These are phyloP conservation scores for Xylaria sp. DNA, from an alignment of 2,329 filamentous ascomycete species.

Conservation along the genomic window DNA sequence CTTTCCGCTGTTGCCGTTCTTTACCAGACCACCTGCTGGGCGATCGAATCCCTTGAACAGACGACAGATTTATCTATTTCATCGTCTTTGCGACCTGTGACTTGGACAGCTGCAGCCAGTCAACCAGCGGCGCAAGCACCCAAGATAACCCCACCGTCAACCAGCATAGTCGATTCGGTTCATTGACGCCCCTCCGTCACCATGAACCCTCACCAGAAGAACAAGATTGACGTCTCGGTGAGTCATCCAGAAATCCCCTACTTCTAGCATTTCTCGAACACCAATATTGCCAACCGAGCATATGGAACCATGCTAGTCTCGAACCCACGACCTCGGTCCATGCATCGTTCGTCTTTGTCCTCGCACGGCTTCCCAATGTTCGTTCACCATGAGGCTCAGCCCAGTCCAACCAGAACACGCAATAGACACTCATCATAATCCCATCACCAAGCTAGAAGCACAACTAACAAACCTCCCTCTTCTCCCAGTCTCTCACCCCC, in stretches of 20 bases:
- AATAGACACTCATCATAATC: background rate
- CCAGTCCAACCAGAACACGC: background rate
- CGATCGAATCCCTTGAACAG: background rate
- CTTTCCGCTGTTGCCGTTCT: background rate
- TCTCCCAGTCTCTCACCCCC: slow-evolving; percentile 77
- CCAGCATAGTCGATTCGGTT: background rate
- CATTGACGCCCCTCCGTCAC: slow-evolving; percentile 40
- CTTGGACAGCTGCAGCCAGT: background rate
- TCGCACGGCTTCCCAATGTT: background rate
- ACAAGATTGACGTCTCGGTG: slow-evolving; percentile 96
- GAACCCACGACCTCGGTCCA: background rate
- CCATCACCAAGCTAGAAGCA: background rate
- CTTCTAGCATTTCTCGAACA: background rate
- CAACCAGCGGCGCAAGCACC: background rate
- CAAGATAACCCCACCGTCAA: background rate
- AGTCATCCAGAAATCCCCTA: slow-evolving; percentile 47
- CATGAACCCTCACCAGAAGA: slow-evolving; percentile 98
- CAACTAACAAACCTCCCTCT: slow-evolving; percentile 2
- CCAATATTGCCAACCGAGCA: background rate
- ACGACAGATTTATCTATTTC: background rate
- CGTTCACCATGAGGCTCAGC: too few species aligned
- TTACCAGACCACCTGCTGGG: background rate
- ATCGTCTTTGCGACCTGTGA: background rate
- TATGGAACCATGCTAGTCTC: background rate
- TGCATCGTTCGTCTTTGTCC: slow-evolving; percentile 18